Evolutionary conservation across 192 early-diverging fungal species (phyloP).

Genomic region (Entomortierella beljakovae): DNA sequence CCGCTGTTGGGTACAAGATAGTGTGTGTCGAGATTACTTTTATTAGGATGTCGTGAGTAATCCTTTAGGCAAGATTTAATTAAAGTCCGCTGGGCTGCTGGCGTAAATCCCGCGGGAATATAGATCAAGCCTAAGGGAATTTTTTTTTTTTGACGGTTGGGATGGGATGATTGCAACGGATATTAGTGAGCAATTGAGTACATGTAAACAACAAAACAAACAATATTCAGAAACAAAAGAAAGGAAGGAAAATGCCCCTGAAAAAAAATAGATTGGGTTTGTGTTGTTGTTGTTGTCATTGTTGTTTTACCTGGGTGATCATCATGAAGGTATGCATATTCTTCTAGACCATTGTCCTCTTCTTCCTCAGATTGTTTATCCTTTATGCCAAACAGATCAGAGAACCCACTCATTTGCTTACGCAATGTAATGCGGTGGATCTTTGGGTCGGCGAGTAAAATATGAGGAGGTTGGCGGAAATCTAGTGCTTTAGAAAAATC

Average conservation of each 20-base stretch:
- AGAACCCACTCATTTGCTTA: slow-evolving; percentile 33
- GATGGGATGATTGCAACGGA: not conserved
- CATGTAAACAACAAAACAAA: not conserved
- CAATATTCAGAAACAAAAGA: not conserved
- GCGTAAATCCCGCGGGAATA: slow-evolving; percentile 84
- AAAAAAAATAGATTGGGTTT: too few relatives aligned
- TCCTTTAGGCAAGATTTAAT: slow-evolving; percentile 80
- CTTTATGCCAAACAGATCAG: slow-evolving; percentile 36
- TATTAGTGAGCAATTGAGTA: too few relatives aligned
- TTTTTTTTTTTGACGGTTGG: too few relatives aligned
- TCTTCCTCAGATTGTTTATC: slow-evolving; percentile 11
- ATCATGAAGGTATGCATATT: slow-evolving; percentile 46
- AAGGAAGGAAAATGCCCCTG: not conserved
- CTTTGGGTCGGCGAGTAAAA: slow-evolving; percentile 13
- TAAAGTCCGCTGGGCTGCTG: slow-evolving; percentile 73
- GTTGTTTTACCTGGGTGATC: slow-evolving; percentile 39
- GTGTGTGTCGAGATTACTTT: slow-evolving; percentile 91
- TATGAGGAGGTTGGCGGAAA: slow-evolving; percentile 47
- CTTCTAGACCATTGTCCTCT: not conserved
- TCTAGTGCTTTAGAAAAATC: slow-evolving; percentile 69
- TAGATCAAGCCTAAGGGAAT: slow-evolving; percentile 85
- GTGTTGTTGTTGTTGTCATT: too few relatives aligned
- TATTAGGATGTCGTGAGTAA: slow-evolving; percentile 84
- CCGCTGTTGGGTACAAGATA: slow-evolving; percentile 74
- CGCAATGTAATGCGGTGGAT: slow-evolving; percentile 21